A percentile compares a stretch with the other conserved stretches of the same genome.
phyloP scores from a whole-genome alignment of 192 early-diverging fungal species.

The Coemansia sp. region DNA sequence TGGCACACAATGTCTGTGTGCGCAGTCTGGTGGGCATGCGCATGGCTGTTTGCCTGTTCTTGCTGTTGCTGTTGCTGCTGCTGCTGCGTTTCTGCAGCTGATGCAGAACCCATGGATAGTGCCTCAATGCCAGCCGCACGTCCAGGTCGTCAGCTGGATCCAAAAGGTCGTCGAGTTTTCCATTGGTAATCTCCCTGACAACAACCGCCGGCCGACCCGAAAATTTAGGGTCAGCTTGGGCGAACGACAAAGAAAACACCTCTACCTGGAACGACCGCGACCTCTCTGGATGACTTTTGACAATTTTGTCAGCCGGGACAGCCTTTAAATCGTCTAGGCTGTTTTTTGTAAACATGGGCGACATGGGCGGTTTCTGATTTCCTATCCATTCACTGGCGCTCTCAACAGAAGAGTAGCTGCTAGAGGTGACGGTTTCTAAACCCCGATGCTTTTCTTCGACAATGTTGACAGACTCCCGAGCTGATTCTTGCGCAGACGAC shows the following conservation, averaged over 20 bases:
- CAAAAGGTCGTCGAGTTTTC: not conserved
- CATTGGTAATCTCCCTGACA: slow-evolving; percentile 21
- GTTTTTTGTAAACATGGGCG: no score
- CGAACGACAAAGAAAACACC: no score
- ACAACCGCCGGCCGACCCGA: slow-evolving; percentile 4
- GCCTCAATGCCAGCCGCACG: slow-evolving; percentile 4
- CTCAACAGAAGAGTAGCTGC: no score
- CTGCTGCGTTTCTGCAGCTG: not conserved
- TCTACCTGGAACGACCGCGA: no score
- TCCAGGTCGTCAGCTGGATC: slow-evolving; percentile 2
- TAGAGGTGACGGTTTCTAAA: no score
- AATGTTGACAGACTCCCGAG: not conserved
- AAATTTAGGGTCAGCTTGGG: no score
- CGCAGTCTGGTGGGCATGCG: slow-evolving; percentile 13
- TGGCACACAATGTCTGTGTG: not conserved
- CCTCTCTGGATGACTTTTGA: no score
- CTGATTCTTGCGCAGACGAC: not conserved
- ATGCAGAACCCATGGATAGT: slow-evolving; percentile 11
- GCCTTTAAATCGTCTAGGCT: no score
- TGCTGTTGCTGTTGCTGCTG: not conserved
- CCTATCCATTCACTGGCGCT: no score
- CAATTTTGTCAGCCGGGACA: no score
- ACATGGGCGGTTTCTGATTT: no score
- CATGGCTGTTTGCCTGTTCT: slow-evolving; percentile 10
- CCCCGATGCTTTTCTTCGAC: not conserved